Conservation (phyloP, 2,329 filamentous ascomycete species). For the Fusarium palustre region DNA sequence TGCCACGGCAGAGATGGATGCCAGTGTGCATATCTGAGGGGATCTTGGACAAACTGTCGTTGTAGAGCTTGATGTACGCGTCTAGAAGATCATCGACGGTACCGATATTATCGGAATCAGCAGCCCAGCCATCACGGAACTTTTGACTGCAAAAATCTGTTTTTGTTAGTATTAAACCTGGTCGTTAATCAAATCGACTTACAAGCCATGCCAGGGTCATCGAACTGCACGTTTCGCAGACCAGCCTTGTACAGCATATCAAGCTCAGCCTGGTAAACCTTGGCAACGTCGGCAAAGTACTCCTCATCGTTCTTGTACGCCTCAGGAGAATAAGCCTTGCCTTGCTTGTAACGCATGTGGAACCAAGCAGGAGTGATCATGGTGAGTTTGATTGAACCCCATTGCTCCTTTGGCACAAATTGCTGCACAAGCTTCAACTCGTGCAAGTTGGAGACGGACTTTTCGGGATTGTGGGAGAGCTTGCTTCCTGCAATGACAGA, state of each 20-base stretch:
- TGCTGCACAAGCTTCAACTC: conserved; percentile 62
- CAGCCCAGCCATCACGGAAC: conserved; percentile 77
- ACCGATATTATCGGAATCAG: conserved; percentile 74
- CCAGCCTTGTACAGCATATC: conserved; percentile 71
- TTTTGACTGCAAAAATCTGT: conserved; percentile 78
- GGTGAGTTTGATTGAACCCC: conserved; percentile 65
- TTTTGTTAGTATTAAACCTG: conserved; percentile 3
- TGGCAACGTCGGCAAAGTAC: conserved; percentile 74
- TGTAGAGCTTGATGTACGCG: conserved; percentile 81
- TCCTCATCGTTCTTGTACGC: conserved; percentile 54
- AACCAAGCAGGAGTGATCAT: conserved; percentile 64
- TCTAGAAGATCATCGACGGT: conserved; percentile 77
- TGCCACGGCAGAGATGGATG: conserved; percentile 78
- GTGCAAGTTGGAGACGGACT: conserved; percentile 61
- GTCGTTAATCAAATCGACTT: conserved; percentile 45
- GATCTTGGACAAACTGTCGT: conserved; percentile 72
- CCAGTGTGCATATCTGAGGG: conserved; percentile 80
- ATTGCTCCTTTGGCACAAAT: conserved; percentile 59
- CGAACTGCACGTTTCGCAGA: conserved; percentile 74
- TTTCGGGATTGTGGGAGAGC: conserved; percentile 57
- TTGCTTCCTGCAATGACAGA: conserved; percentile 65
- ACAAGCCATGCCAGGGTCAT: conserved; percentile 76
- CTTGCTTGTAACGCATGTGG: conserved; percentile 47
- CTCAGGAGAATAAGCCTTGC: conserved; percentile 45
- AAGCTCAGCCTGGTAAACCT: conserved; percentile 73